Base-by-base conservation (phyloP, 169 alveolate genomes). In the Theileria parva region DNA sequence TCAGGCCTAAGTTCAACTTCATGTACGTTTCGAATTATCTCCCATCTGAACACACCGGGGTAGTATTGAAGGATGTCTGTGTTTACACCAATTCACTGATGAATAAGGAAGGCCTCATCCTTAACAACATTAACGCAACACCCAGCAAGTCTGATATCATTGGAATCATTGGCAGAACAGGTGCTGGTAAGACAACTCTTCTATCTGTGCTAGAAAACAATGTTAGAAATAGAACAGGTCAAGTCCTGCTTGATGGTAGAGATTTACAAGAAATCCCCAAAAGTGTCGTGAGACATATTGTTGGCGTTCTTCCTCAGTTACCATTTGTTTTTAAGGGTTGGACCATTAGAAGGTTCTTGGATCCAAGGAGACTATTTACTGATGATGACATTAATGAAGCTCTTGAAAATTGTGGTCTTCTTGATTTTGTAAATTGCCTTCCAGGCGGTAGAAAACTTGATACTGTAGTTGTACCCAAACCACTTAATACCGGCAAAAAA, bases 301-400 rank as follows among this genome's bases (percentile, higher is more conserved):
- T 79, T 9, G 87, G 87, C 2, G 80, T 71, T 21, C 68, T 79
- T 21, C 80, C 87, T 0, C 87, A 79, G 55, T 8, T 71, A 30
- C 80, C 87, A 19, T 70, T 59, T 32, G 51, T 71, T 2, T 79
- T 70, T 23, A 61, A 71, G 77, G 87, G 87, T n/a, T 79, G 87
- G 87, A 79, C 87, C 9, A 55, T 79, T 66, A 65, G 87, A 27
- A 63, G 80, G 21, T 79, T 79, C 76, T 53, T 79, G 44, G 87
- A 79, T 60, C 87, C 87, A 55, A 55, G 17, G 69, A 63, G 64
- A 81, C 50, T 75, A 51, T 77, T 57, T 71, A 44, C 79, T 12
- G 89, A 76, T 51, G 78, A 34, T 17, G 86, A 75, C 6, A 71
- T 83, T 32, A 21, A 51, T 25, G 44, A 27, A 11, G 89, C 89